Evolutionary conservation across 2,329 filamentous ascomycete species (phyloP).

Genomic region (Chaetomium sp.): DNA sequence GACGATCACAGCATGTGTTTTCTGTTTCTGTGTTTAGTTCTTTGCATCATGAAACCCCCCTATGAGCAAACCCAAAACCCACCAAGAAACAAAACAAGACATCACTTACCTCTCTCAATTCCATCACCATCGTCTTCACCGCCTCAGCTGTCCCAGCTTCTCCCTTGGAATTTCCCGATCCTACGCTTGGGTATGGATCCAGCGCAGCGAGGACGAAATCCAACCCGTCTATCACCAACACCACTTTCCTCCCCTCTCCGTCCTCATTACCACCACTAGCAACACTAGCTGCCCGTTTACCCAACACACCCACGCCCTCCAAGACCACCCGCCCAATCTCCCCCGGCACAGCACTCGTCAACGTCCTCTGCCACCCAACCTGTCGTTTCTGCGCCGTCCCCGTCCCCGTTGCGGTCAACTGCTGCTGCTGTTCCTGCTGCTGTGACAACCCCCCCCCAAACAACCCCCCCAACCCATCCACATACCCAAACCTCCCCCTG

Average conservation of each 20-base stretch:
- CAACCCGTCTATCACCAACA: conserved; percentile 61
- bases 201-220: conserved; percentile 59
- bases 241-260: conserved; percentile 34
- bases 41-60: background rate
- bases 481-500: conserved; percentile 59
- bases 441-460: background rate
- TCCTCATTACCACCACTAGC: background rate
- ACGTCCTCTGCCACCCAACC: conserved; percentile 11
- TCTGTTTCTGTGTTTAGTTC: conserved; percentile 32
- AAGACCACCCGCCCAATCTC: conserved; percentile 36
- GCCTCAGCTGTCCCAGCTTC: conserved; percentile 33
- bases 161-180: conserved; percentile 11
- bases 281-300: conserved; percentile 3
- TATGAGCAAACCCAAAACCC: background rate
- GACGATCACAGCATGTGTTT: conserved; percentile 59
- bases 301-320: conserved; percentile 33
- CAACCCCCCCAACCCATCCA: conserved; percentile 65
- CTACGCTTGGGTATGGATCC: conserved; percentile 33
- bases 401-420: background rate
- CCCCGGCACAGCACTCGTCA: conserved; percentile 30
- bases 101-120: conserved; percentile 58
- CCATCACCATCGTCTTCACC: conserved; percentile 52
- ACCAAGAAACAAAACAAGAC: too few relatives aligned
- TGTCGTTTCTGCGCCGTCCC: too few relatives aligned
- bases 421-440: background rate